A percentile compares a stretch with the other conserved stretches of the same genome.
These are phyloP conservation scores for Talaromyces sp. DNA, from an alignment of 2,329 filamentous ascomycete species.

Conservation along the genomic window DNA sequence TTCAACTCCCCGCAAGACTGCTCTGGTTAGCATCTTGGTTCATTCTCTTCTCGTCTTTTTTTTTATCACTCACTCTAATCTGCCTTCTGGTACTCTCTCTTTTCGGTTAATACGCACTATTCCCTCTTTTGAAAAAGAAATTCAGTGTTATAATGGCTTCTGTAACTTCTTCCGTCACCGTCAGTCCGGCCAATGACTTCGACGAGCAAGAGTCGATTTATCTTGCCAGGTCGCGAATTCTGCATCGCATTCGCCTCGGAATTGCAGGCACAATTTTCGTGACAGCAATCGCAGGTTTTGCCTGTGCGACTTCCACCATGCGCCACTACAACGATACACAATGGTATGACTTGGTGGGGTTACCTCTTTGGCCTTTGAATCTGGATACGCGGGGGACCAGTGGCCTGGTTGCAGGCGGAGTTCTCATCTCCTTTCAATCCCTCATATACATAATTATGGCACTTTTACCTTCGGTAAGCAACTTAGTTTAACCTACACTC, in stretches of 20 bases:
- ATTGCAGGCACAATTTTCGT: conserved; percentile 29
- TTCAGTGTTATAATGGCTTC: conserved; percentile 9
- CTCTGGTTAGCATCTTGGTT: conserved; percentile 12
- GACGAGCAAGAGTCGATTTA: conserved; percentile 34
- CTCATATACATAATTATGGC: conserved; percentile 28
- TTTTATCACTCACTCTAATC: not conserved
- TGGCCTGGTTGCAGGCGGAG: conserved; percentile 32
- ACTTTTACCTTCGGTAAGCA: conserved; percentile 32
- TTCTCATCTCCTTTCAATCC: conserved; percentile 30
- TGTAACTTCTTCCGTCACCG: conserved; percentile 23
- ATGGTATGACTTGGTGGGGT: conserved; percentile 26
- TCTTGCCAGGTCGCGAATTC: conserved; percentile 25
- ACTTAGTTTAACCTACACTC: not conserved
- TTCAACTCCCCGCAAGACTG: conserved; percentile 3
- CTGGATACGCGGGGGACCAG: conserved; percentile 38
- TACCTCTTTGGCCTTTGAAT: conserved; percentile 40
- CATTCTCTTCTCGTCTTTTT: not conserved
- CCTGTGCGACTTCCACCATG: conserved; percentile 35
- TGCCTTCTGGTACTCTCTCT: not conserved
- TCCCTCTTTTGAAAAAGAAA: not conserved
- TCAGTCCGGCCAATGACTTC: conserved; percentile 28
- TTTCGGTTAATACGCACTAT: not conserved
- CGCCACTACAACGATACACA: conserved; percentile 34
- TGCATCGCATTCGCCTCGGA: conserved; percentile 31
- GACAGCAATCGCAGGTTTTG: conserved; percentile 27